Percentiles rank a stretch among this genome's conserved stretches.
phyloP scores from a whole-genome alignment of 2,329 filamentous ascomycete genomes.

The Hypoxylon sp. region DNA sequence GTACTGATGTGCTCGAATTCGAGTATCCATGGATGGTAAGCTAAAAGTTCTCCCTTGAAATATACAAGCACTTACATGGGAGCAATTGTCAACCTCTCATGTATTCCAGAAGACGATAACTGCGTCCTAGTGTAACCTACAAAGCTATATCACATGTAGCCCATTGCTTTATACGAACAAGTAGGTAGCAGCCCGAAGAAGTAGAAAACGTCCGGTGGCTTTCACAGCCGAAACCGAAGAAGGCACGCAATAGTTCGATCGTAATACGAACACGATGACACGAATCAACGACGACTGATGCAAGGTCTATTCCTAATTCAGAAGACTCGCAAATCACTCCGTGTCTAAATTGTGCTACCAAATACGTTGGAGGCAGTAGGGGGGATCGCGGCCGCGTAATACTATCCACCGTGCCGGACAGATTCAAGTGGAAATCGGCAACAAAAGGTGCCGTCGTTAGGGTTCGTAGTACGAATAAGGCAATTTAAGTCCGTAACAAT shows the following conservation, averaged over 20 bases:
- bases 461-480: slow-evolving; percentile 3
- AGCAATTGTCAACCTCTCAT: background rate
- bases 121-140: background rate
- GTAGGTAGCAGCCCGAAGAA: background rate
- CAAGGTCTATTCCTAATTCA: slow-evolving; percentile 11
- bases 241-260: background rate
- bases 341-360: background rate
- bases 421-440: slow-evolving; percentile 6
- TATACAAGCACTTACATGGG: background rate
- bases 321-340: slow-evolving; percentile 20
- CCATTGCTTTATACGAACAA: background rate
- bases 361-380: background rate
- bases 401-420: background rate
- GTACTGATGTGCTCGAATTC: no score
- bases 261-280: slow-evolving; percentile 16
- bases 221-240: slow-evolving; percentile 12
- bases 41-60: background rate
- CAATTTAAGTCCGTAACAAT: background rate
- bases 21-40: background rate
- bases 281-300: slow-evolving; percentile 7
- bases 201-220: background rate
- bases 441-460: slow-evolving; percentile 1
- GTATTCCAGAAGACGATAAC: background rate
- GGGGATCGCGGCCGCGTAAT: slow-evolving; percentile 3
- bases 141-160: background rate